Evolutionary conservation across 345 rosid species (phyloP).

Genomic region (Citrus sp.): DNA sequence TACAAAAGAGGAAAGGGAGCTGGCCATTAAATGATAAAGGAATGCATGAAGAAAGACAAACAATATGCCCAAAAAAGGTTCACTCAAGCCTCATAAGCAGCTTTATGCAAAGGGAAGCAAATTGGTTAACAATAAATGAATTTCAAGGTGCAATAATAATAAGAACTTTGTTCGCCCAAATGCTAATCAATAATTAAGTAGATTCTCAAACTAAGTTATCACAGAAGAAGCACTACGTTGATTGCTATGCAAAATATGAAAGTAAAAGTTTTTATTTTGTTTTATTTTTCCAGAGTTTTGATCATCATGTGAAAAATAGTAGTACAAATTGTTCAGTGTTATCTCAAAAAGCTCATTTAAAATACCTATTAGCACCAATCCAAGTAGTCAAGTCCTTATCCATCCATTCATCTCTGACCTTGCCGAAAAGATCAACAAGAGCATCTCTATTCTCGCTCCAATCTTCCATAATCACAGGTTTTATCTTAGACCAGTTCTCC

Average conservation of each 20-base stretch:
- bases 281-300: background rate
- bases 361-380: constrained; percentile 94
- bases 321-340: background rate
- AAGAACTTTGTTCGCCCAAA: background rate
- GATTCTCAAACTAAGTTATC: background rate
- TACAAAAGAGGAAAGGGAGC: background rate
- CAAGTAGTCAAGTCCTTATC: constrained; percentile 65
- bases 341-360: background rate
- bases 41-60: too few relatives aligned
- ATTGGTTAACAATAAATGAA: too few relatives aligned
- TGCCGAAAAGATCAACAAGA: constrained; percentile 72
- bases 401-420: constrained; percentile 92
- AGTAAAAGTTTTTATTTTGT: background rate
- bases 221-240: background rate
- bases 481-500: constrained; percentile 74
- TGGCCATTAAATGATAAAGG: too few relatives aligned
- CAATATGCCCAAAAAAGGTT: too few relatives aligned
- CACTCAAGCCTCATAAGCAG: too few relatives aligned
- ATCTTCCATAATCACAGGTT: constrained; percentile 76
- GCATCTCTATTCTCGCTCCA: constrained; percentile 72
- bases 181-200: background rate
- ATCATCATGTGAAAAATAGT: background rate
- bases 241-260: background rate
- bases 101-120: too few relatives aligned
- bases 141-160: background rate